Evolutionary conservation across 1,139 yeast species (phyloP).

Genomic region (Pichia inconspicua): DNA sequence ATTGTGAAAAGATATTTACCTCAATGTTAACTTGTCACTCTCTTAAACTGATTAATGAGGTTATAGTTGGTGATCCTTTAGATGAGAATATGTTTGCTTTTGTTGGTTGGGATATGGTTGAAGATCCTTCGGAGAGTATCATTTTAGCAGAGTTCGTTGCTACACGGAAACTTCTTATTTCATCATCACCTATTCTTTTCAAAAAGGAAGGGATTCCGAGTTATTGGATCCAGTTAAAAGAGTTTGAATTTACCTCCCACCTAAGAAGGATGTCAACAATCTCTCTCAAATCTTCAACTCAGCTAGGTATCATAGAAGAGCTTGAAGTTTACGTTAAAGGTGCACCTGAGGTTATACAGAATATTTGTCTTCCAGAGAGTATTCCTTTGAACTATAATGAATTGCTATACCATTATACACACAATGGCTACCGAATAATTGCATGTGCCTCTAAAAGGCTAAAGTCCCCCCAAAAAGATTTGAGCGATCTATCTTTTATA

Average conservation of each 20-base stretch:
- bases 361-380: slow-evolving; percentile 61
- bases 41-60: slow-evolving; percentile 67
- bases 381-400: slow-evolving; percentile 73
- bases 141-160: slow-evolving; percentile 19
- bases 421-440: slow-evolving; percentile 87
- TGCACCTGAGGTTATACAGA: slow-evolving; percentile 92
- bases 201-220: slow-evolving; percentile 22
- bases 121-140: slow-evolving; percentile 43
- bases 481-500: slow-evolving; percentile 28
- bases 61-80: slow-evolving; percentile 84
- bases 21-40: slow-evolving; percentile 87
- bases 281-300: slow-evolving; percentile 30
- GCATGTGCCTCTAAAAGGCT: slow-evolving; percentile 75
- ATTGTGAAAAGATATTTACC: slow-evolving; percentile 28
- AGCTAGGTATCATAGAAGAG: slow-evolving; percentile 24
- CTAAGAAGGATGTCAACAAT: slow-evolving; percentile 89
- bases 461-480: slow-evolving; percentile 18
- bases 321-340: slow-evolving; percentile 69
- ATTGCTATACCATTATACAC: slow-evolving; percentile 75
- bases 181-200: slow-evolving; percentile 41
- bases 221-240: slow-evolving; percentile 43
- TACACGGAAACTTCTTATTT: slow-evolving; percentile 33
- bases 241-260: slow-evolving; percentile 78
- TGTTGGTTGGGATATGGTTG: slow-evolving; percentile 68
- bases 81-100: slow-evolving; percentile 91